Evolutionary conservation across 306 rosid species (phyloP).

Genomic region (Glycine soja): DNA sequence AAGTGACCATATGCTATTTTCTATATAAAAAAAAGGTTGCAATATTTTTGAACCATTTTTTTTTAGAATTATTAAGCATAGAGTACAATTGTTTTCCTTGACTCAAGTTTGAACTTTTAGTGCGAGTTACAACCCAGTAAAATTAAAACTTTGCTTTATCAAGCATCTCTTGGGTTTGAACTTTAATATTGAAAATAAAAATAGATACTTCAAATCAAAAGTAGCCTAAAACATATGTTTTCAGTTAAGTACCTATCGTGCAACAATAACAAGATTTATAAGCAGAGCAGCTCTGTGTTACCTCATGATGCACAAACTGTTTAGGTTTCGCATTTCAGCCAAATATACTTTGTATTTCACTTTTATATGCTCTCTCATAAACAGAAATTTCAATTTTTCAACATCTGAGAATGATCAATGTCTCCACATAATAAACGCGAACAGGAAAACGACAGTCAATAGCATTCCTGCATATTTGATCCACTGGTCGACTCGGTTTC

Average conservation of each 20-base stretch:
- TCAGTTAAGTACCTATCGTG: background rate
- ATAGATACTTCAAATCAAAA: background rate
- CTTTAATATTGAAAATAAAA: background rate
- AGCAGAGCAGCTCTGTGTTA: background rate
- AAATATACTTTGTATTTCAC: conserved; percentile 4
- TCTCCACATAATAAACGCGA: conserved; percentile 59
- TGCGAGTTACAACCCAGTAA: no score
- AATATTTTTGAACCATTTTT: no score
- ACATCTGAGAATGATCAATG: conserved; percentile 44
- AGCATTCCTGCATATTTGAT: conserved; percentile 90
- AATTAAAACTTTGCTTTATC: no score
- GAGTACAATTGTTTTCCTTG: no score
- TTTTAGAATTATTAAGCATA: no score
- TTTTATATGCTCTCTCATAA: background rate
- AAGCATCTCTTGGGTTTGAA: background rate
- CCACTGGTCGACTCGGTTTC: conserved; percentile 71
- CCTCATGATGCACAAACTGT: background rate
- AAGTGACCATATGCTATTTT: no score
- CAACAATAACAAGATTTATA: background rate
- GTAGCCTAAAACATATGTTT: background rate
- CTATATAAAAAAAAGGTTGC: no score
- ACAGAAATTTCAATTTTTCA: background rate
- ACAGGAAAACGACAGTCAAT: conserved; percentile 67
- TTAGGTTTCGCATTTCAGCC: background rate
- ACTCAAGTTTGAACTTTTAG: no score